These are phyloP conservation scores for Dioszegia hungarica DNA, from an alignment of 768 basidiomycete species.

Conservation along the genomic window DNA sequence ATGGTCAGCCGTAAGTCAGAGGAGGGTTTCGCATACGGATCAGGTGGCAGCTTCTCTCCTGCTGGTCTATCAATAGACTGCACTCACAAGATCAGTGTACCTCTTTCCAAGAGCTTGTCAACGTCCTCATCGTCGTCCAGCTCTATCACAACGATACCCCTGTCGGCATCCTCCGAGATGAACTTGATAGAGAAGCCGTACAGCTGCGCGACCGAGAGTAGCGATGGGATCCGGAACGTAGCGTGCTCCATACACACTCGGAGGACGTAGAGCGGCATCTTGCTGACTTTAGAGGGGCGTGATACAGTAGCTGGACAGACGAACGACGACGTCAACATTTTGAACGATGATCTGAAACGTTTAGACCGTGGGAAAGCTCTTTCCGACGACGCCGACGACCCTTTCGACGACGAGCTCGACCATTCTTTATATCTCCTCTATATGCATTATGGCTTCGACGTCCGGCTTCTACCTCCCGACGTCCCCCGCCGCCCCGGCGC, in stretches of 20 bases:
- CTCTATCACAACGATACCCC: conserved; percentile 34
- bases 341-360: neutral
- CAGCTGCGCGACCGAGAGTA: conserved; percentile 69
- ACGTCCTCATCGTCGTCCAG: conserved; percentile 71
- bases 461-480: conserved; percentile 9
- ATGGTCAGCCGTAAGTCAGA: neutral
- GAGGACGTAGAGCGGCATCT: conserved; percentile 56
- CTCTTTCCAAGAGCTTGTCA: conserved; percentile 64
- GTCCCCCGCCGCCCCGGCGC: conserved; percentile 12
- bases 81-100: conserved; percentile 80
- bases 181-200: conserved; percentile 62
- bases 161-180: conserved; percentile 52
- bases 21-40: conserved; percentile 4
- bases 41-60: too few relatives aligned
- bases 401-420: neutral
- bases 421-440: neutral
- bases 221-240: conserved; percentile 78
- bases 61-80: too few relatives aligned
- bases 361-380: conserved; percentile 3
- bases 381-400: neutral
- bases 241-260: conserved; percentile 75
- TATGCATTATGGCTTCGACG: neutral
- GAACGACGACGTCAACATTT: neutral
- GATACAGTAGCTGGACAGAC: too few relatives aligned
- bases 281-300: neutral